A percentile compares a stretch with the other conserved stretches of the same genome.
Conservation (phyloP, 1,139 yeast genomes). For the Pichia sp. region DNA sequence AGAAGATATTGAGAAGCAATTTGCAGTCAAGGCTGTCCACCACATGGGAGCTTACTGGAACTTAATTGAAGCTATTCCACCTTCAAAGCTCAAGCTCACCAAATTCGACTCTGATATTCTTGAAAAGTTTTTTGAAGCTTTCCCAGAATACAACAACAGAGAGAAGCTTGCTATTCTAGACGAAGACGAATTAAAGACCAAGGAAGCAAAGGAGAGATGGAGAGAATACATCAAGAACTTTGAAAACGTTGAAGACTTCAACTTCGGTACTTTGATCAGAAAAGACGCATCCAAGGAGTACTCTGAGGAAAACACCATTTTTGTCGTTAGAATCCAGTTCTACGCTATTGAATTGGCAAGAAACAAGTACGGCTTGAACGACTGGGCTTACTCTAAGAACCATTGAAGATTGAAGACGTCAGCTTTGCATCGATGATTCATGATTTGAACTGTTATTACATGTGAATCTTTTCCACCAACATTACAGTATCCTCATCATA, state of each 20-base stretch:
- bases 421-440: constrained; percentile 5
- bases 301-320: constrained; percentile 76
- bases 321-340: constrained; percentile 88
- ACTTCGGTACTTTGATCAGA: constrained; percentile 92
- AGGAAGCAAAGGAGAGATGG: constrained; percentile 83
- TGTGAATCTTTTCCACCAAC: no score
- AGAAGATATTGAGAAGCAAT: constrained; percentile 83
- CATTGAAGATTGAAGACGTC: no score
- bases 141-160: constrained; percentile 76
- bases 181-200: constrained; percentile 80
- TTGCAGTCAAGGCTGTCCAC: constrained; percentile 94
- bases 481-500: no score
- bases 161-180: constrained; percentile 48
- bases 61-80: constrained; percentile 65
- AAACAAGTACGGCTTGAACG: constrained; percentile 85
- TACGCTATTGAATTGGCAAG: constrained; percentile 93
- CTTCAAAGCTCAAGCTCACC: constrained; percentile 72
- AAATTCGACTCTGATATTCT: constrained; percentile 78
- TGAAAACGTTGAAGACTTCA: constrained; percentile 78
- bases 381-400: constrained; percentile 54
- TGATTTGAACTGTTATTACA: no score
- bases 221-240: constrained; percentile 78
- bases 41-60: constrained; percentile 96
- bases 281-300: constrained; percentile 64
- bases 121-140: constrained; percentile 56